phyloP scores from a whole-genome alignment of 495 filamentous ascomycete genomes.

The Neurospora tetraspora region DNA sequence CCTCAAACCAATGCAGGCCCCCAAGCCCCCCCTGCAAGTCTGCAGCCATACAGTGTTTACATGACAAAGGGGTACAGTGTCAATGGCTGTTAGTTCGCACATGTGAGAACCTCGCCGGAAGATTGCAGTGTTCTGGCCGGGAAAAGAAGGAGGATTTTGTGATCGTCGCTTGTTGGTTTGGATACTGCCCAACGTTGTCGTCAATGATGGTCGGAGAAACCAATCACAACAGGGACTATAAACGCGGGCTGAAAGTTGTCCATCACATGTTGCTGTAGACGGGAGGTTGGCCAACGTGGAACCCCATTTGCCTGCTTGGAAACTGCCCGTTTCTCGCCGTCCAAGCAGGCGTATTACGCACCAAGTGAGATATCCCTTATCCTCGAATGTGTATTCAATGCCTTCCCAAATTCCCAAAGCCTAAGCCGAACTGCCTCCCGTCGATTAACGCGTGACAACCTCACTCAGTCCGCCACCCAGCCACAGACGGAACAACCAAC shows the following conservation, averaged over 20 bases:
- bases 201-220: not conserved
- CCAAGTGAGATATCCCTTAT: not conserved
- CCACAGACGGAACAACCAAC: slow-evolving; percentile 12
- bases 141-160: not conserved
- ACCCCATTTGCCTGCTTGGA: not conserved
- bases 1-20: not conserved
- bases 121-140: not conserved
- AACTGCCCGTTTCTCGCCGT: not conserved
- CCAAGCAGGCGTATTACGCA: not conserved
- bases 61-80: not conserved
- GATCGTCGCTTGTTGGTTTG: not conserved
- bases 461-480: not conserved
- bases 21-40: not conserved
- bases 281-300: not conserved
- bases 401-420: not conserved
- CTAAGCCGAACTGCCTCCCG: not conserved
- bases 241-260: not conserved
- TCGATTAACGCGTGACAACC: not conserved
- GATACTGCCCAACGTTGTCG: not conserved
- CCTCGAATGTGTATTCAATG: not conserved
- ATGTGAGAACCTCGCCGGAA: not conserved
- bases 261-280: not conserved
- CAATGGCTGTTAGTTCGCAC: not conserved
- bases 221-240: not conserved
- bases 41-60: not conserved